Evolutionary conservation across 2,329 filamentous ascomycete genomes (phyloP), one percentile per base, ranked within the genome.

Genomic region (Dothideomycetidae sp.): DNA sequence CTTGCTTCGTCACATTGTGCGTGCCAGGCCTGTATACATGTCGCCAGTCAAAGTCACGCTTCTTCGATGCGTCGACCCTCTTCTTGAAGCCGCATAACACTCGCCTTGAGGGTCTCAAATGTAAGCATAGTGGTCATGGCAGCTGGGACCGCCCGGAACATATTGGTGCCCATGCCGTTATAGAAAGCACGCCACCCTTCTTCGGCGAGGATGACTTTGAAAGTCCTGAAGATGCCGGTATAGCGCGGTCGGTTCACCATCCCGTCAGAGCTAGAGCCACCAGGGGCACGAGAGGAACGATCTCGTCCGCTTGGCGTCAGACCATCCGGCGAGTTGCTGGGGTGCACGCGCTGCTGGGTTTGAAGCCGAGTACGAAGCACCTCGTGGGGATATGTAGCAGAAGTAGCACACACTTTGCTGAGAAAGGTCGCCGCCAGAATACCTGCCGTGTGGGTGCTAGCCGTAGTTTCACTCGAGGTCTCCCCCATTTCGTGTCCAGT

Each of bases 181-280:
- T 98, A 98, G 51, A 98, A 96, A 3, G 88, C 88, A 44, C 81
- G 71, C 86, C 88, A 94, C 5, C 90, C 90, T 59, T 98, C 90
- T 58, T 98, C 90, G 21, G 65, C 66, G 26, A 94, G 63, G 43
- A 98, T 96, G 2, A 78, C 86, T 44, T 76, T 74, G 57, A 80
- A 88, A 0, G 88, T 94, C 53, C 71, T 76, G 31, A 86, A 58
- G 21, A 94, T 73, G 31, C 90, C 90, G 46, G 66, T 71, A 56
- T 98, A 96, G 42, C 66, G 60, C 7, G 59, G 58, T 26, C 61
- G 70, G 68, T 45, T 51, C 44, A 43, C 54, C 67, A 76, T 70
- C 48, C 73, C 57, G 48, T 75, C 68, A 4, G 70, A 70, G 33
- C 47, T 56, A 12, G 51, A 49, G 21, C 52, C 48, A 4, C 40